Evolutionary conservation across 2,329 filamentous ascomycete genomes (phyloP), one percentile per base, ranked within the genome.

Genomic region (Amphichorda felina): DNA sequence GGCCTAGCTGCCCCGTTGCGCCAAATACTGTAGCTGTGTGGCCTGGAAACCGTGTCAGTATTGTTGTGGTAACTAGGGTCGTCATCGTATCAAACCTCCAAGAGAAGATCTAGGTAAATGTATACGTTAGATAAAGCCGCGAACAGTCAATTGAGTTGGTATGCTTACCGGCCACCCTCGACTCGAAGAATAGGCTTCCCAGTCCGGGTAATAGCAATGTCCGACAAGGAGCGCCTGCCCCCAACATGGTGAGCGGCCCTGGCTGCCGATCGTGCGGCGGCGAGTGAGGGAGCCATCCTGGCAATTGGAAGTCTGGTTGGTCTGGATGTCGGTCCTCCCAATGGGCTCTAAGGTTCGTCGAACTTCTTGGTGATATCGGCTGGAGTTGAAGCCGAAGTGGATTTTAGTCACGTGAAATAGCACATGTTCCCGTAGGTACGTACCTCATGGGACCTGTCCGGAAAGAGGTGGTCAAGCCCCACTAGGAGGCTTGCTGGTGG

Each of bases 1-100:
- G 79, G 55, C 91, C 91, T 38, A 98, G 68, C 59, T 94, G 89
- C 45, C 91, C 91, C 42, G 88, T 95, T 53, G 91, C 91, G 63
- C 91, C 91, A 64, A 98, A 98, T 51, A 98, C 89, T 40, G 91
- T 98, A 42, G 84, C 89, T 43, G 88, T 95, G 64, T 96, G 87
- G 47, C 89, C 89, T 86, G 61, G 47, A 40, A 36, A 34, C 40
- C 41, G 40, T 38, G 43, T 57, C 47, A 55, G 51, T 37, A 35
- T 44, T 39, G 40, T 33, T 33, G 36, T 24, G 27, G 32, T 25
- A 36, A 36, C 36, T 38, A 25, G 28, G 14, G 8, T 15, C 15
- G 45, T 34, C 35, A 35, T 43, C 35, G 17, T 17, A 26, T 44
- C 54, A 51, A 77, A 93, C 85, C 86, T 79, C 86, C 86, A 45